Evolutionary conservation across 805 yeast species (phyloP).

Genomic region (Candida piceae): DNA sequence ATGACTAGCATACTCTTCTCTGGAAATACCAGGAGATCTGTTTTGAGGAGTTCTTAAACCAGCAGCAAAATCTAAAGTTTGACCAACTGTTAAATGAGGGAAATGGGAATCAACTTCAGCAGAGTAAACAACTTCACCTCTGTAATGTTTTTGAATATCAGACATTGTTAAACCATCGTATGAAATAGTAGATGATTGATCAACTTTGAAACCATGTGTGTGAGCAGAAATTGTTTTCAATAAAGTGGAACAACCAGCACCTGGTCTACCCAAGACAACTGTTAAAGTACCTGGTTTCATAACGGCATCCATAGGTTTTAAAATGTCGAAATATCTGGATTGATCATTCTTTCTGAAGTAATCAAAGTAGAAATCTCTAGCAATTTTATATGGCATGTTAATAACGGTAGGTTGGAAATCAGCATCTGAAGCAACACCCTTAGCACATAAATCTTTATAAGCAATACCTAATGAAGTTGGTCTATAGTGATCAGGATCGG

Average conservation of each 20-base stretch:
- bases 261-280: slow-evolving; percentile 76
- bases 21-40: slow-evolving; percentile 53
- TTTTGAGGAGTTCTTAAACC: slow-evolving; percentile 55
- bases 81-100: slow-evolving; percentile 63
- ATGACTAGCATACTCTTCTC: slow-evolving; percentile 50
- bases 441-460: slow-evolving; percentile 53
- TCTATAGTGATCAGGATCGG: slow-evolving; percentile 59
- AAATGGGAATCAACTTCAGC: slow-evolving; percentile 67
- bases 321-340: slow-evolving; percentile 42
- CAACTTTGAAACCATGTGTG: slow-evolving; percentile 54
- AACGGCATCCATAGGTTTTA: slow-evolving; percentile 62
- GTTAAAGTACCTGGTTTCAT: slow-evolving; percentile 60
- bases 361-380: slow-evolving; percentile 24
- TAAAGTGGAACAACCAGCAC: slow-evolving; percentile 73
- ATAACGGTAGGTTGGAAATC: slow-evolving; percentile 60
- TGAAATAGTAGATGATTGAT: slow-evolving; percentile 38
- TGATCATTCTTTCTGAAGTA: slow-evolving; percentile 25
- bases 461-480: slow-evolving; percentile 57
- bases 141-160: slow-evolving; percentile 46
- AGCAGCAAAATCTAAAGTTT: slow-evolving; percentile 63
- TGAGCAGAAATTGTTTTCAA: slow-evolving; percentile 55
- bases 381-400: slow-evolving; percentile 36
- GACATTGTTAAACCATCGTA: slow-evolving; percentile 51
- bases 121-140: slow-evolving; percentile 68
- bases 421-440: slow-evolving; percentile 62